Percentiles rank a stretch among this genome's conserved stretches.
Evolutionary conservation across 768 basidiomycete genomes (phyloP).

Genomic region (Suillus americanus): DNA sequence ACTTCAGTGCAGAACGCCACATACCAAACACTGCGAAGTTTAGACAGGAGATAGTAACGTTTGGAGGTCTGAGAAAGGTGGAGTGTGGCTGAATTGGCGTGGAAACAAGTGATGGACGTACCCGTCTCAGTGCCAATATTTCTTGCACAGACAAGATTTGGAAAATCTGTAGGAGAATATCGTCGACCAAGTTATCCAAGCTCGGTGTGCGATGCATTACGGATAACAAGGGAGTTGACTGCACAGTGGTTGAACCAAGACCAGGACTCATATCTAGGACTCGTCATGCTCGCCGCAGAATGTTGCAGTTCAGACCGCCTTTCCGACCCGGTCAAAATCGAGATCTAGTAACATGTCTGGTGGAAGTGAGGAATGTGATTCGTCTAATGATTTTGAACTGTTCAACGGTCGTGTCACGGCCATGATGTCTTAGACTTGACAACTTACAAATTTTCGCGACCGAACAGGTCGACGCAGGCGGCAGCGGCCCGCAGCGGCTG

Average conservation of each 20-base stretch:
- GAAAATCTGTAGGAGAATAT: slow-evolving; percentile 23
- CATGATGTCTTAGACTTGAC: not conserved
- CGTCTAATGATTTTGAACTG: not conserved
- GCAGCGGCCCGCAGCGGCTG: not conserved
- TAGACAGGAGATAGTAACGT: slow-evolving; percentile 27
- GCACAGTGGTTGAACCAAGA: not conserved
- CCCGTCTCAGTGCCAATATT: slow-evolving; percentile 23
- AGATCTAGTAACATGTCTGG: not conserved
- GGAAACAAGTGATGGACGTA: slow-evolving; percentile 9
- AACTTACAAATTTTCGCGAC: not conserved
- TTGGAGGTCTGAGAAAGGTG: slow-evolving; percentile 23
- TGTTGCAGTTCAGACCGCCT: not conserved
- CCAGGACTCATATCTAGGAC: too few species aligned
- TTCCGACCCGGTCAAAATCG: not conserved
- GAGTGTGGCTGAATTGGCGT: not conserved
- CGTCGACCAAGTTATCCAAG: slow-evolving; percentile 28
- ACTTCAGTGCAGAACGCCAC: slow-evolving; percentile 23
- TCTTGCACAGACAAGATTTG: slow-evolving; percentile 14
- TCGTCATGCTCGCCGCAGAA: not conserved
- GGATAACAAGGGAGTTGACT: not conserved
- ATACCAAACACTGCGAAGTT: slow-evolving; percentile 25
- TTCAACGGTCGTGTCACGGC: not conserved
- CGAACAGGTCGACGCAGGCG: not conserved
- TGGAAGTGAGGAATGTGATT: not conserved
- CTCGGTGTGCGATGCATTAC: slow-evolving; percentile 1